phyloP scores from a whole-genome alignment of 495 filamentous ascomycete genomes.

The Talaromyces nanjingensis region DNA sequence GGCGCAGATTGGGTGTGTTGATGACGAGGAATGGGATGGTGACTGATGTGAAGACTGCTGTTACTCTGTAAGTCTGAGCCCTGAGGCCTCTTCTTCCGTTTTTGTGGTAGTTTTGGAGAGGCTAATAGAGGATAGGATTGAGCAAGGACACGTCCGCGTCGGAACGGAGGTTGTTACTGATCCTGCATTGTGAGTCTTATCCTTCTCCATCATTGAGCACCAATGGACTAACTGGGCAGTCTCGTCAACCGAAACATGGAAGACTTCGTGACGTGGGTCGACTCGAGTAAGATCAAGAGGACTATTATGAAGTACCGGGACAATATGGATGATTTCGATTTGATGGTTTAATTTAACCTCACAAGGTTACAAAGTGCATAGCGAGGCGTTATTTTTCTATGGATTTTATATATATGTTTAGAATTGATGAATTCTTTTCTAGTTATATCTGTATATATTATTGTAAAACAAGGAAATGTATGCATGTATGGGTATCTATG shows the following conservation, averaged over 20 bases:
- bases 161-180: conserved; percentile 89
- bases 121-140: conserved; percentile 42
- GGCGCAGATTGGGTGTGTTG: conserved; percentile 73
- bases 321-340: conserved; percentile 93
- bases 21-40: conserved; percentile 88
- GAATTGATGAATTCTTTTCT: background rate
- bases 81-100: conserved; percentile 1
- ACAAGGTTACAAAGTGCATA: background rate
- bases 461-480: background rate
- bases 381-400: conserved; percentile 4
- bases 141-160: conserved; percentile 92
- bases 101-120: background rate
- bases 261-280: conserved; percentile 96
- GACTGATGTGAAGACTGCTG: conserved; percentile 68
- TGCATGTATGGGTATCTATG: conserved; percentile 3
- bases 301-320: conserved; percentile 90
- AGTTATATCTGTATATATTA: background rate
- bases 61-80: conserved; percentile 16
- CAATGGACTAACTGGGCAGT: conserved; percentile 10
- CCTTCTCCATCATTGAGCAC: background rate
- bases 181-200: conserved; percentile 28
- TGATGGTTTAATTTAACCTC: conserved; percentile 38
- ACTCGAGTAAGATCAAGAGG: conserved; percentile 92
- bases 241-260: conserved; percentile 68
- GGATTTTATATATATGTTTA: background rate